Conservation (phyloP, 768 basidiomycete genomes). For the Kwoniella dendrophila region DNA sequence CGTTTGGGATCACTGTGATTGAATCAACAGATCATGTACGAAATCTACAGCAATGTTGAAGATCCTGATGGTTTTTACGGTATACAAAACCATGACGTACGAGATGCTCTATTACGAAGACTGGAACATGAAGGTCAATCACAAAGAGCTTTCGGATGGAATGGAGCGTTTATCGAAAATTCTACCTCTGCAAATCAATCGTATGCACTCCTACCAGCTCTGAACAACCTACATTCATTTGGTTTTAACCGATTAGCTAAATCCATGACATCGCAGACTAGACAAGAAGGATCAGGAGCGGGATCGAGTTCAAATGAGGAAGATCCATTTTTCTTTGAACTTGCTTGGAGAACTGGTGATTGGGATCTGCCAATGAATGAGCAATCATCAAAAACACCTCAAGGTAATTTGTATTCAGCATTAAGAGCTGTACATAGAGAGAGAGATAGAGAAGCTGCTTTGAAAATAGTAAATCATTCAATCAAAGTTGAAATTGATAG, state of each 20-base stretch:
- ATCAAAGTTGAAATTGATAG: slow-evolving; percentile 67
- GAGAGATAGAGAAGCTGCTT: slow-evolving; percentile 63
- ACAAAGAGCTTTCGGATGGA: slow-evolving; percentile 85
- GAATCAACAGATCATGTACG: slow-evolving; percentile 67
- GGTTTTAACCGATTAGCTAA: slow-evolving; percentile 85
- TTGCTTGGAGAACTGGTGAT: slow-evolving; percentile 91
- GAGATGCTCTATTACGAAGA: slow-evolving; percentile 75
- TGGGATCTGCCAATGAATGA: slow-evolving; percentile 85
- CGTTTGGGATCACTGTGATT: background rate
- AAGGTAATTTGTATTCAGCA: slow-evolving; percentile 71
- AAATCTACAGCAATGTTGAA: slow-evolving; percentile 91
- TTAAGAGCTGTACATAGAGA: slow-evolving; percentile 81
- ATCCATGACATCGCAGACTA: slow-evolving; percentile 1
- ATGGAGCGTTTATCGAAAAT: slow-evolving; percentile 76
- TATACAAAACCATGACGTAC: slow-evolving; percentile 75
- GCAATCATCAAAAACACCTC: slow-evolving; percentile 56
- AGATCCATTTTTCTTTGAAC: slow-evolving; percentile 59
- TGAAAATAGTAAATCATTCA: slow-evolving; percentile 61
- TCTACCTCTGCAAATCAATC: slow-evolving; percentile 20
- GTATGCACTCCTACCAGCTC: slow-evolving; percentile 65
- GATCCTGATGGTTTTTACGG: slow-evolving; percentile 99
- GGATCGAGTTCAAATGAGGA: too few relatives aligned
- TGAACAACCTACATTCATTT: slow-evolving; percentile 80
- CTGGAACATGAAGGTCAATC: slow-evolving; percentile 92
- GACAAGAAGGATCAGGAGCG: background rate